Base-by-base conservation (phyloP, 2,329 filamentous ascomycete species). In the Verticillium zaregamsianum region DNA sequence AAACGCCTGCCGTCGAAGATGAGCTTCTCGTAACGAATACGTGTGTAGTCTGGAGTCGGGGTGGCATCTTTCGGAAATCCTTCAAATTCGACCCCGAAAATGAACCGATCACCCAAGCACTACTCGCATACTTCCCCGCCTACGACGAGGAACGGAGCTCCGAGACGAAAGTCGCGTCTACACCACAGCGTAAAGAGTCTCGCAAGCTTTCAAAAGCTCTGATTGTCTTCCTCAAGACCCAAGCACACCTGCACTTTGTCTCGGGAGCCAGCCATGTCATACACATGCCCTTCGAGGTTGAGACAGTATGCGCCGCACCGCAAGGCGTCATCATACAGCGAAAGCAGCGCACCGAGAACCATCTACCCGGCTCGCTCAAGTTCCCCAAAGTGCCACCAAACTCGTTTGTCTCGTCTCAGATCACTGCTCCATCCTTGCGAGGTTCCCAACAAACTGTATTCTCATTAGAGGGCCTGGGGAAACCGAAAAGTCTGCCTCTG, bases 201-300 rank as follows among this genome's bases (percentile, higher is more conserved):
- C 33, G 15, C n/a, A 62, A 66, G 0, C 73, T 86, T 28, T 83
- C 85, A 52, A 84, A 89, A 70, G 93, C 94, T 5, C 78, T 99
- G 64, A 92, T 98, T 8, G 90, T 99, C 58, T 90, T 98, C 67
- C 85, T 99, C 66, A 93, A 91, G 76, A 93, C 92, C 0, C 94
- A 98, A 72, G 93, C 92, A 25, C 94, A 98, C 72, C 87, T 99
- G 66, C 96, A 93, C 80, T 97, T 96, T 72, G 84, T 98, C 40
- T 86, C 90, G 2, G 94, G 94, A 23, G 89, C 92, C 37, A 95
- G 86, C 71, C 91, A 99, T 82, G 86, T 97, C 62, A 84, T 98
- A 57, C 92, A 97, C 73, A 86, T 99, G 71, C 94, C 94, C 2
- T 99, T 99, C 71, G 93, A 98, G 76, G 90, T 97, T 52, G 92